These are phyloP conservation scores for Cyberlindnera lachancei DNA, from an alignment of 805 yeast genomes.

Conservation along the genomic window DNA sequence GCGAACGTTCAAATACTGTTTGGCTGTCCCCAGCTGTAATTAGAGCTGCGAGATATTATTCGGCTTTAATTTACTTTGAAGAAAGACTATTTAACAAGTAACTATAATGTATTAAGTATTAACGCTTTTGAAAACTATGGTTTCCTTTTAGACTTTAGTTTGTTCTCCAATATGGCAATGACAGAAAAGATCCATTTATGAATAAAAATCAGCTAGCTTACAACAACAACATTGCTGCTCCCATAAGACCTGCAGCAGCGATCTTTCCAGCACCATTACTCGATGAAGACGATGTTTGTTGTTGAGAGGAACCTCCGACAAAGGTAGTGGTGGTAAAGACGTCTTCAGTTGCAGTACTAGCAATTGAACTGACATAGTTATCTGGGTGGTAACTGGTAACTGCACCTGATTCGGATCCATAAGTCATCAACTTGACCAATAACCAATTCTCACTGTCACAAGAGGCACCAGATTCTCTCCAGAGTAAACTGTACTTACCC, in stretches of 20 bases:
- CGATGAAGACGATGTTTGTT: conserved; percentile 2
- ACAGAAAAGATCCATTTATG: no score
- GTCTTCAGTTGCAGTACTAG: conserved; percentile 17
- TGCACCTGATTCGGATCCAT: conserved; percentile 5
- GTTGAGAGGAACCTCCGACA: conserved; percentile 5
- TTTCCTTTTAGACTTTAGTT: no score
- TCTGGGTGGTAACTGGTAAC: conserved; percentile 12
- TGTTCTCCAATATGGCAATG: no score
- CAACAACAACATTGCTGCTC: conserved; percentile 4
- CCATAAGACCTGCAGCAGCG: conserved; percentile 4
- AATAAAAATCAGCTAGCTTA: no score
- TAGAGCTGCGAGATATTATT: no score
- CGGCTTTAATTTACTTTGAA: no score
- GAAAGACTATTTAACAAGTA: no score
- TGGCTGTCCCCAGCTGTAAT: no score
- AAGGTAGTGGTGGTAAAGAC: conserved; percentile 11
- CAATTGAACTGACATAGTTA: conserved; percentile 11
- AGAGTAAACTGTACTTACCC: conserved; percentile 12
- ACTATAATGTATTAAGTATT: no score
- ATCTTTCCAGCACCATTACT: conserved; percentile 3
- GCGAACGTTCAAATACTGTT: no score
- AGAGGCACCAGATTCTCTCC: conserved; percentile 17
- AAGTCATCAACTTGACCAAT: conserved; percentile 12
- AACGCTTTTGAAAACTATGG: no score
- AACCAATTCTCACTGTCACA: conserved; percentile 17